Conservation (phyloP, 2,329 filamentous ascomycete species). For the Aphanocladium album region DNA sequence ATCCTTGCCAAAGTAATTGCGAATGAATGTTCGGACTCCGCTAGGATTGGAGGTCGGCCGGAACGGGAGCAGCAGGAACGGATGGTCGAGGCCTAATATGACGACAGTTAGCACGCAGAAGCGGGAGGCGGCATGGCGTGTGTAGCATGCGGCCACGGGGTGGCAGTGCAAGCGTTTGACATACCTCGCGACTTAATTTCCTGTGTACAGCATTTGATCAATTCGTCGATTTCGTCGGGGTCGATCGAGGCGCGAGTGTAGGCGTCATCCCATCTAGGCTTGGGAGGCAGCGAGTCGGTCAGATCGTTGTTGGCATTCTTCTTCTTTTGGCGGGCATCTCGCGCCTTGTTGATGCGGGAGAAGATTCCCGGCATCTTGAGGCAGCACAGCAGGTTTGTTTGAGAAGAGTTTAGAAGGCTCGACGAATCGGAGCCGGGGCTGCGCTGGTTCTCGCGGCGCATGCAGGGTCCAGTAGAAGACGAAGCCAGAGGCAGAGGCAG, state of each 20-base stretch:
- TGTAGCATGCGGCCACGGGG: slow-evolving; percentile 14
- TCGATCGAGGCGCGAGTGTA: slow-evolving; percentile 79
- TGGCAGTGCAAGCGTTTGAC: neutral
- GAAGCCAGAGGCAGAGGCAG: neutral
- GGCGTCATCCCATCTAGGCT: slow-evolving; percentile 81
- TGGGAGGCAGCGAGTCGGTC: slow-evolving; percentile 51
- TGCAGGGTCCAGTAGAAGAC: neutral
- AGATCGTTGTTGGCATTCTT: slow-evolving; percentile 54
- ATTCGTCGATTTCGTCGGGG: slow-evolving; percentile 84
- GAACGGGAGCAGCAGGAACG: slow-evolving; percentile 91
- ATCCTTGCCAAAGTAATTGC: slow-evolving; percentile 79
- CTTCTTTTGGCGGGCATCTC: slow-evolving; percentile 58
- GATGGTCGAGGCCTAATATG: slow-evolving; percentile 70
- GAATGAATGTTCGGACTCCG: slow-evolving; percentile 85
- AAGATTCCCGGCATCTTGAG: slow-evolving; percentile 53
- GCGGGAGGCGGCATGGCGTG: neutral
- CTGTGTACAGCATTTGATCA: slow-evolving; percentile 76
- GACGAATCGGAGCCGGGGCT: slow-evolving; percentile 1
- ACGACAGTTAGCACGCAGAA: neutral
- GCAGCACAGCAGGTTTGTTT: slow-evolving; percentile 6
- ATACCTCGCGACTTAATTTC: slow-evolving; percentile 94
- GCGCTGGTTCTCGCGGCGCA: slow-evolving; percentile 4
- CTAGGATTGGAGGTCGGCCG: slow-evolving; percentile 89
- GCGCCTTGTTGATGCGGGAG: slow-evolving; percentile 53
- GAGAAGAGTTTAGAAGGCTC: neutral